A percentile compares a stretch with the other conserved stretches of the same genome.
phyloP scores from a whole-genome alignment of 306 rosid genomes.

The Malus fusca region DNA sequence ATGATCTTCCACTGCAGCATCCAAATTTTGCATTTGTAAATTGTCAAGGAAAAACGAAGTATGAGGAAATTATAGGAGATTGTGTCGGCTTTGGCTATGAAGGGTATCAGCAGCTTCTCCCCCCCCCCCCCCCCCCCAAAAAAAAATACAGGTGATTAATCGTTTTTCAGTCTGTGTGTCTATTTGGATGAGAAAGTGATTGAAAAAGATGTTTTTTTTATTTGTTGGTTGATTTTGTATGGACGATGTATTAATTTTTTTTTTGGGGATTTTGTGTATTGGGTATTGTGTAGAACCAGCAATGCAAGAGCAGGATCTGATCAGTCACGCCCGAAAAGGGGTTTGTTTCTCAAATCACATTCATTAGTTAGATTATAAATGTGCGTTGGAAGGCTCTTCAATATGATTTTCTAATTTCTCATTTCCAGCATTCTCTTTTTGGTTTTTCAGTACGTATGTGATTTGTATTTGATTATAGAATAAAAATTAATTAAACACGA shows the following conservation, averaged over 20 bases:
- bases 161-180: neutral
- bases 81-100: conserved; percentile 72
- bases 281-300: too few relatives aligned
- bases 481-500: too few relatives aligned
- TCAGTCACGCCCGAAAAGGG: too few relatives aligned
- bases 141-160: conserved; percentile 66
- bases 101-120: conserved; percentile 69
- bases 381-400: neutral
- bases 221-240: neutral
- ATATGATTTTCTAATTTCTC: neutral
- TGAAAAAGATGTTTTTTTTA: neutral
- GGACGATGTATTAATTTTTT: neutral
- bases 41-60: too few relatives aligned
- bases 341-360: too few relatives aligned
- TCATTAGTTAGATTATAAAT: too few relatives aligned
- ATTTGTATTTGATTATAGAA: neutral
- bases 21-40: too few relatives aligned
- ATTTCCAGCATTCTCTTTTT: neutral
- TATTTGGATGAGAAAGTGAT: neutral
- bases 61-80: conserved; percentile 30
- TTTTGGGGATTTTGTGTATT: neutral
- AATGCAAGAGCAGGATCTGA: too few relatives aligned
- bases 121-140: too few relatives aligned
- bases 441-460: neutral
- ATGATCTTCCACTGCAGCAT: too few relatives aligned